Percentiles rank a stretch among this genome's conserved stretches.
phyloP scores from a whole-genome alignment of 73 alveolate species.

The Stentor roeselii region DNA sequence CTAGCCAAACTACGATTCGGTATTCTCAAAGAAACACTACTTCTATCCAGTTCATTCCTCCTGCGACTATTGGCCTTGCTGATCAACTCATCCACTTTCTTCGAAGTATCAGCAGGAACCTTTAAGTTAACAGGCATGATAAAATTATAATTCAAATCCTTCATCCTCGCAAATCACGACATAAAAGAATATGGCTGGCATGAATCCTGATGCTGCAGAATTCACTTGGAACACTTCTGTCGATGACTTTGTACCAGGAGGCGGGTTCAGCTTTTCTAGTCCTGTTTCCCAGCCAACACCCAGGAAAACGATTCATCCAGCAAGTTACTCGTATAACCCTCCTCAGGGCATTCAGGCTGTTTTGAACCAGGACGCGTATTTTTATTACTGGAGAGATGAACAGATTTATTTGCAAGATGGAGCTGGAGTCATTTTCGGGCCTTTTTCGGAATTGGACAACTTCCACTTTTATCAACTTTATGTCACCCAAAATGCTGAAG shows the following conservation, averaged over 20 bases:
- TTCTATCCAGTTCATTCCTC: too few relatives aligned
- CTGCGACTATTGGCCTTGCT: too few relatives aligned
- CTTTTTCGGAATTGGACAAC: background rate
- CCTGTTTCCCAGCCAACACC: background rate
- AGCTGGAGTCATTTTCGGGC: background rate
- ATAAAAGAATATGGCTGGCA: background rate
- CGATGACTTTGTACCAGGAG: conserved; percentile 19
- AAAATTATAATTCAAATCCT: too few relatives aligned
- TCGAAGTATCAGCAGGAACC: too few relatives aligned
- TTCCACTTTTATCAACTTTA: too few relatives aligned
- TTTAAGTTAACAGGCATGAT: too few relatives aligned
- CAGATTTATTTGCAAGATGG: background rate
- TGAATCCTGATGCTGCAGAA: conserved; percentile 11
- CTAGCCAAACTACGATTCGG: too few relatives aligned
- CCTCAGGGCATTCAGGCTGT: background rate
- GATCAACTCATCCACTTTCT: too few relatives aligned
- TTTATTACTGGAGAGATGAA: background rate
- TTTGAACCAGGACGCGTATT: background rate
- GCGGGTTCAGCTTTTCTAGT: background rate
- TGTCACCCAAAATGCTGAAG: background rate
- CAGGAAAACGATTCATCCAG: background rate
- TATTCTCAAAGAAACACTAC: too few relatives aligned
- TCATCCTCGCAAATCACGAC: background rate
- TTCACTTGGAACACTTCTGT: background rate
- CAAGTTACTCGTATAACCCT: background rate